phyloP scores from a whole-genome alignment of 2,329 filamentous ascomycete species.

The Claviceps africana region DNA sequence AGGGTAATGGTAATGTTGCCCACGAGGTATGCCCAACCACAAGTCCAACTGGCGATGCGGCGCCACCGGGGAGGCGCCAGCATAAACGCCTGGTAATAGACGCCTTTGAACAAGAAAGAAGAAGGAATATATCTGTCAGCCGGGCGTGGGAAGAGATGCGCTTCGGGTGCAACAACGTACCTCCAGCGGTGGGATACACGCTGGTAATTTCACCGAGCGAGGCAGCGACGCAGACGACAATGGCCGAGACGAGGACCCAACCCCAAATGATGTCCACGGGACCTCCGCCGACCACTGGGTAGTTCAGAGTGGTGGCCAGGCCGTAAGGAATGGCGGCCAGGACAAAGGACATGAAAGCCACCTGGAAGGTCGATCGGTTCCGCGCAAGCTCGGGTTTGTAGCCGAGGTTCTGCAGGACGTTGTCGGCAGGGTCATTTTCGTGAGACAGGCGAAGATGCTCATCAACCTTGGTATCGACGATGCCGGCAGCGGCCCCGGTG shows the following conservation, averaged over 20 bases:
- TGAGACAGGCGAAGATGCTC: slow-evolving; percentile 11
- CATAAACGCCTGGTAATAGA: slow-evolving; percentile 71
- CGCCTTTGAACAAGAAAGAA: slow-evolving; percentile 20
- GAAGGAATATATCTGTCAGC: neutral
- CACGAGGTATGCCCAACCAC: slow-evolving; percentile 63
- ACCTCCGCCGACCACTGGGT: slow-evolving; percentile 52
- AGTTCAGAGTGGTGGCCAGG: slow-evolving; percentile 54
- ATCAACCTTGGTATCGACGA: slow-evolving; percentile 17
- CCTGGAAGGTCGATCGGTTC: slow-evolving; percentile 52
- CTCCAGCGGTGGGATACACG: slow-evolving; percentile 62
- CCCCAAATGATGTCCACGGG: slow-evolving; percentile 60
- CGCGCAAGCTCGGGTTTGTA: slow-evolving; percentile 52
- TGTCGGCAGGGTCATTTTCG: slow-evolving; percentile 37
- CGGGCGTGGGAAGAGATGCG: neutral
- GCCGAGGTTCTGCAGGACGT: slow-evolving; percentile 48
- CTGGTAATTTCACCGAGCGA: slow-evolving; percentile 63
- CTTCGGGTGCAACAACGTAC: slow-evolving; percentile 19
- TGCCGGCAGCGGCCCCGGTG: slow-evolving; percentile 5
- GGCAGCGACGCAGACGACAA: slow-evolving; percentile 56
- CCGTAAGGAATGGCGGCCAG: slow-evolving; percentile 63
- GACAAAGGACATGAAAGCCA: slow-evolving; percentile 65
- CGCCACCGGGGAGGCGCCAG: slow-evolving; percentile 48
- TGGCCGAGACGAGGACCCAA: slow-evolving; percentile 53
- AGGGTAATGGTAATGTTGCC: slow-evolving; percentile 73
- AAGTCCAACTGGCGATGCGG: slow-evolving; percentile 53